A percentile compares a stretch with the other conserved stretches of the same genome.
These are phyloP conservation scores for Austroboletus eburneus DNA, from an alignment of 768 basidiomycete genomes.

Conservation along the genomic window DNA sequence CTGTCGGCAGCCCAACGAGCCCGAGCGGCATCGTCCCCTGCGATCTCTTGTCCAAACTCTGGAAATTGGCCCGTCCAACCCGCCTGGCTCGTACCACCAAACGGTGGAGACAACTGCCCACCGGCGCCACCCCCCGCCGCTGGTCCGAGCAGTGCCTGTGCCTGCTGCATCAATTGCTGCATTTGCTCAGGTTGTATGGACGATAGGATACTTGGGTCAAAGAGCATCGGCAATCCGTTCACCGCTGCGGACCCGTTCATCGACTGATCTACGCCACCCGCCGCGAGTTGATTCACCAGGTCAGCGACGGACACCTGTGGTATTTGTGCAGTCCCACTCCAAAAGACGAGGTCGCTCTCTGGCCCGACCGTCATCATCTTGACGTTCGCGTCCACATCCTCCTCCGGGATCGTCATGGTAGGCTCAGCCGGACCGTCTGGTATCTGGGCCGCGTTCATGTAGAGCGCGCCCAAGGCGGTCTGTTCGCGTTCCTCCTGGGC, in stretches of 20 bases:
- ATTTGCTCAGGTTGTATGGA: constrained; percentile 55
- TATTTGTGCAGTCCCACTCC: constrained; percentile 39
- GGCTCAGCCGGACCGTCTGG: constrained; percentile 79
- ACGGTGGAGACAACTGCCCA: constrained; percentile 30
- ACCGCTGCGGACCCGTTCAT: constrained; percentile 33
- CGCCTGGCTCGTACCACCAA: constrained; percentile 35
- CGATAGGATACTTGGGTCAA: constrained; percentile 41
- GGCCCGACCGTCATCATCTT: constrained; percentile 66
- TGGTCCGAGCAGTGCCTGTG: constrained; percentile 32
- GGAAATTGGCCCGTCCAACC: constrained; percentile 43
- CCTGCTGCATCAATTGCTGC: constrained; percentile 53
- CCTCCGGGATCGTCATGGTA: constrained; percentile 53
- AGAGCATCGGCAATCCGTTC: constrained; percentile 32
- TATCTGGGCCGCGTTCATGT: constrained; percentile 65
- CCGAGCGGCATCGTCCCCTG: constrained; percentile 43
- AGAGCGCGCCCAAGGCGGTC: constrained; percentile 69
- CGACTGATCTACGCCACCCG: constrained; percentile 38
- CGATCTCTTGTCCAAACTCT: constrained; percentile 45
- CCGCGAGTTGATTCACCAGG: constrained; percentile 60
- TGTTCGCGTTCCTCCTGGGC: constrained; percentile 77
- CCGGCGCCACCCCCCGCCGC: constrained; percentile 24
- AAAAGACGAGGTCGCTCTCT: constrained; percentile 64
- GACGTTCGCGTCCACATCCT: constrained; percentile 61
- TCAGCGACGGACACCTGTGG: constrained; percentile 57
- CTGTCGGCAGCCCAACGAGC: constrained; percentile 45